Base-by-base conservation (phyloP, 1,284 basidiomycete genomes). In the Gymnopus androsaceus region DNA sequence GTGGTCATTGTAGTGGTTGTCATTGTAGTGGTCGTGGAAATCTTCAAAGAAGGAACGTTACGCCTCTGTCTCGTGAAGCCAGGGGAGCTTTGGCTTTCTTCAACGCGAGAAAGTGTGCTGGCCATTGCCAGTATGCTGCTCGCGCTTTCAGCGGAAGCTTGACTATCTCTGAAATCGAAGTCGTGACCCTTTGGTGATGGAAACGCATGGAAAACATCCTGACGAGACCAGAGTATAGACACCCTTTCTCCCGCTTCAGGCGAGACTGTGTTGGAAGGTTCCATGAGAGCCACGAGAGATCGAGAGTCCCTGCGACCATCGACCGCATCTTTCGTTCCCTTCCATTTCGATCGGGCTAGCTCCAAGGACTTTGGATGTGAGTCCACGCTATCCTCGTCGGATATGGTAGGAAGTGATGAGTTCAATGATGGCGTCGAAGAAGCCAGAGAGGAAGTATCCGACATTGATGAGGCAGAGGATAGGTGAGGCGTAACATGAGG, bases 121-220 rank as follows among this genome's bases (percentile, higher is more conserved):
- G 33, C 30, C 8, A 50, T 27, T 11, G 34, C 36, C 23, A 50
- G n/a, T 7, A 21, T 50, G 15, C 34, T 27, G 33, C 46, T 33
- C 6, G n/a, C 27, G 33, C 31, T 34, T n/a, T 34, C n/a, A 17
- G 46, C 21, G 8, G 46, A 48, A 25, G 34, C n/a, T 25, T 37
- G 48, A 28, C 34, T 37, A 17, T 28, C 34, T 27, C 36, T 21
- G n/a, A 38, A 36, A 9, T 48, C 46, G 17, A 48, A 55, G 5
- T 59, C 57, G 4, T 21, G 28, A 9, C 27, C 54, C 6, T 52
- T 47, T 19, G 57, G 54, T 12, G 57, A 55, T 7, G 54, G 49
- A 27, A 59, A 48, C 12, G 54, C 57, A n/a, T 54, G 54, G 27
- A 59, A 59, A 17, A 59, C 49, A 46, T 55, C 56, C 38, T 51